A percentile compares a stretch with the other conserved stretches of the same genome.
Conservation (phyloP, 345 rosid genomes). For the Sisymbrium altissimum region DNA sequence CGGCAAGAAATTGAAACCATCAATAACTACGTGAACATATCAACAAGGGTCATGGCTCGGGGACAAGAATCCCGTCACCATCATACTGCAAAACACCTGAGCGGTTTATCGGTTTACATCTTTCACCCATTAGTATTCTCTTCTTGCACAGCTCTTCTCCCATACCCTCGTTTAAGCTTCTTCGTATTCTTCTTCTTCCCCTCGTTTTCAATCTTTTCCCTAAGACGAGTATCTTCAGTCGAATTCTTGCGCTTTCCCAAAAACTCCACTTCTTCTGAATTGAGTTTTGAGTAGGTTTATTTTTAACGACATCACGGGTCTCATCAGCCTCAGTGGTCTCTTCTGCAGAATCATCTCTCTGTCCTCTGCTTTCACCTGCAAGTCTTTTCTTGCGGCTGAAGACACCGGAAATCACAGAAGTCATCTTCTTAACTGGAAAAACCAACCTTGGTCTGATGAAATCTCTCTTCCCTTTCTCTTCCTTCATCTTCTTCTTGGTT, state of each 20-base stretch:
- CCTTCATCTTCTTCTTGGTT: not conserved
- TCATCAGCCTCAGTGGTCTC: not conserved
- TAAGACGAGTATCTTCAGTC: conserved; percentile 24
- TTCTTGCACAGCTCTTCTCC: conserved; percentile 55
- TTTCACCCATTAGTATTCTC: conserved; percentile 68
- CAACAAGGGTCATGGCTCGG: conserved; percentile 31
- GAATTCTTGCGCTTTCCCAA: conserved; percentile 1
- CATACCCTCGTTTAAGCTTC: not conserved
- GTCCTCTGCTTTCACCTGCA: not conserved
- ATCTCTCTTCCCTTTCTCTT: conserved; percentile 3
- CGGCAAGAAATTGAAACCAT: not conserved
- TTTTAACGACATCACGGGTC: not conserved
- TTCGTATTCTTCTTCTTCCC: not conserved
- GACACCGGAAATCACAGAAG: conserved; percentile 27
- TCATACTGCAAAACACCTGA: conserved; percentile 49
- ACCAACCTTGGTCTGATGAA: not conserved
- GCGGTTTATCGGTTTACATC: conserved; percentile 47
- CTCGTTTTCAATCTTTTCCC: conserved; percentile 32
- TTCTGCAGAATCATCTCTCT: conserved; percentile 3
- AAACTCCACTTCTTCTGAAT: not conserved
- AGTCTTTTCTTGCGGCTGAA: conserved; percentile 28
- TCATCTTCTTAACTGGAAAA: conserved; percentile 27
- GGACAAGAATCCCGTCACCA: conserved; percentile 42
- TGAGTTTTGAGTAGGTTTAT: not conserved
- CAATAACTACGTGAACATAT: not conserved